Evolutionary conservation across 345 rosid genomes (phyloP), one percentile per base, ranked within the genome.

Genomic region (Bruguiera parviflora): DNA sequence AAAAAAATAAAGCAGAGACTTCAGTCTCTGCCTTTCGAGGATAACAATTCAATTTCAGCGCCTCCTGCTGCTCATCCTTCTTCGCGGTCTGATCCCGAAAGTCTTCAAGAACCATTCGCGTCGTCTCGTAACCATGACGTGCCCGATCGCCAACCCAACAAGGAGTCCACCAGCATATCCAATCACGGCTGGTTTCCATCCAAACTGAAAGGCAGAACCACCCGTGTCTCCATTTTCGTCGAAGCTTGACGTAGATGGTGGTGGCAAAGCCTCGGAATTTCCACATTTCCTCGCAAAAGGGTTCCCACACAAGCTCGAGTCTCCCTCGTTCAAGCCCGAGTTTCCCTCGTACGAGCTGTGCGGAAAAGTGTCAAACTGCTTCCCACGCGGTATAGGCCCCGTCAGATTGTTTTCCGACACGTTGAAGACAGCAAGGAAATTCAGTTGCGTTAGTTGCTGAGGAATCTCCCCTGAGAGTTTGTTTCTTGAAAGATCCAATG

Each of bases 381-480:
- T 67, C 21, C 71, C 71, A 5, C 2, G 1, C 28, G 63, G 71
- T 58, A 58, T 68, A 20, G 28, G 11, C 2, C 71, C 64, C 16
- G 8, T 20, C 2, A 58, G 55, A 28, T 28, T 20, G 25, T 68
- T 58, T n/a, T 22, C 2, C 0, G 71, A 68, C 20, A 68, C 53
- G 19, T 25, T 3, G 13, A 58, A 58, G n/a, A 58, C 24, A 1
- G 56, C 31, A 18, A 68, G 63, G 11, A 57, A 68, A 19, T 18
- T 39, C 8, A 43, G 37, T 4, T n/a, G 55, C 8, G 51, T 9
- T 25, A 55, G 19, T 29, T 57, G 35, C 25, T 56, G 53, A 15
- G 71, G 71, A 57, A 67, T 67, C 15, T 35, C 35, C 20, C 33
- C 63, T 0, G 39, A 58, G 3, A 68, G 55, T 10, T 57, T 68